These are phyloP conservation scores for Epichloe glyceriae DNA, from an alignment of 2,329 filamentous ascomycete species.

Conservation along the genomic window DNA sequence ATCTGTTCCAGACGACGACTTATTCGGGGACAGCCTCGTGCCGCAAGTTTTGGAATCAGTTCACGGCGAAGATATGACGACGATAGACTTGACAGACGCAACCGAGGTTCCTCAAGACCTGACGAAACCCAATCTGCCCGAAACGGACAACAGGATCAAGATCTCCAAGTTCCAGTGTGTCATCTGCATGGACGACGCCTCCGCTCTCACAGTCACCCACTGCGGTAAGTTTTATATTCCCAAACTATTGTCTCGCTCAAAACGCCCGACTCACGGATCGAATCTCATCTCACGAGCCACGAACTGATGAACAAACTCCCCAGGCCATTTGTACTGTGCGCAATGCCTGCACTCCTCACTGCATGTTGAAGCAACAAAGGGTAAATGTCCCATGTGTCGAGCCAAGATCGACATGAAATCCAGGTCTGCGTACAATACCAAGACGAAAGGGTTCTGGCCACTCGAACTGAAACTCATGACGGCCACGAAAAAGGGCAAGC, in stretches of 20 bases:
- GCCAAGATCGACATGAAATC: slow-evolving; percentile 40
- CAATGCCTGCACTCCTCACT: slow-evolving; percentile 49
- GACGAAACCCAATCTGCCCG: slow-evolving; percentile 20
- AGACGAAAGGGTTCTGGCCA: slow-evolving; percentile 41
- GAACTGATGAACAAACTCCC: neutral
- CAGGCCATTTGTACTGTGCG: slow-evolving; percentile 50
- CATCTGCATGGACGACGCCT: slow-evolving; percentile 53
- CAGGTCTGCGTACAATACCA: slow-evolving; percentile 26
- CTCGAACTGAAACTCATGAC: slow-evolving; percentile 52
- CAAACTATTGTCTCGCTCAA: too few relatives aligned
- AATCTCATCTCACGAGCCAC: neutral
- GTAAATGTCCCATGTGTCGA: slow-evolving; percentile 51
- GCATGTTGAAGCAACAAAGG: slow-evolving; percentile 40
- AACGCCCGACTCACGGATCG: too few relatives aligned
- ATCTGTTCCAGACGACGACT: slow-evolving; percentile 12
- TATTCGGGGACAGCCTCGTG: slow-evolving; percentile 15
- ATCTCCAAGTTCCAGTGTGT: slow-evolving; percentile 49
- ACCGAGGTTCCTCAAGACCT: slow-evolving; percentile 31
- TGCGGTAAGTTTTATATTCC: slow-evolving; percentile 40
- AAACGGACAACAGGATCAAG: slow-evolving; percentile 36
- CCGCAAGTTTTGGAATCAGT: neutral
- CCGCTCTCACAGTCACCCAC: slow-evolving; percentile 47
- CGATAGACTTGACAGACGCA: slow-evolving; percentile 25
- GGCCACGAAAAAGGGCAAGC: slow-evolving; percentile 36
- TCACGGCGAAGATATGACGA: slow-evolving; percentile 14